phyloP scores from a whole-genome alignment of 371 early-diverging fungal genomes.

The Syncephalis plumigaleata region DNA sequence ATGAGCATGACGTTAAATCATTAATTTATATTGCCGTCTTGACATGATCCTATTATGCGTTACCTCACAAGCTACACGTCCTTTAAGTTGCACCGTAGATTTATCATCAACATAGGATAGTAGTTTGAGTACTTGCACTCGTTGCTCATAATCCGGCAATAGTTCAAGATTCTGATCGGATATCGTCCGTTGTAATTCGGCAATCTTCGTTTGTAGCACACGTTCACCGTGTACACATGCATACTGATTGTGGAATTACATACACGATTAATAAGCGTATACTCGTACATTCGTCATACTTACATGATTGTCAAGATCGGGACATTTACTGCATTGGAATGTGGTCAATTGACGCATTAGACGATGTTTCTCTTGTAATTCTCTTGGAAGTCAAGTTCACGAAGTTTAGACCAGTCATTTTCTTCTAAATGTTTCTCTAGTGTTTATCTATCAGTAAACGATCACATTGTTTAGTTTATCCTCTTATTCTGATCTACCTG shows the following conservation, averaged over 20 bases:
- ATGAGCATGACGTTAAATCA: no score
- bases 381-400: constrained; percentile 72
- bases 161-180: constrained; percentile 84
- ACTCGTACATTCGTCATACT: constrained; percentile 5
- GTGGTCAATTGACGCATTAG: constrained; percentile 20
- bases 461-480: no score
- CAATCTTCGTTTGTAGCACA: constrained; percentile 41
- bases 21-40: no score
- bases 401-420: constrained; percentile 55
- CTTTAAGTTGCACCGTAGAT: constrained; percentile 88
- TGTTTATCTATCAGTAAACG: no score
- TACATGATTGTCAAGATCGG: constrained; percentile 64
- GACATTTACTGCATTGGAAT: constrained; percentile 70
- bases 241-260: constrained; percentile 26
- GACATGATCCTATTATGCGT: no score
- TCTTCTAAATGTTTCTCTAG: constrained; percentile 11
- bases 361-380: constrained; percentile 23
- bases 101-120: constrained; percentile 68
- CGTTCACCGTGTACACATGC: constrained; percentile 45
- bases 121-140: constrained; percentile 60
- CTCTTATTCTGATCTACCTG: no score
- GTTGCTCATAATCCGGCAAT: constrained; percentile 81
- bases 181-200: constrained; percentile 52
- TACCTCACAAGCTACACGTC: constrained; percentile 99
- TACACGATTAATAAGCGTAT: neutral